Evolutionary conservation across 306 rosid species (phyloP), one percentile per base, ranked within the genome.

Genomic region (Styphnolobium japonicum): DNA sequence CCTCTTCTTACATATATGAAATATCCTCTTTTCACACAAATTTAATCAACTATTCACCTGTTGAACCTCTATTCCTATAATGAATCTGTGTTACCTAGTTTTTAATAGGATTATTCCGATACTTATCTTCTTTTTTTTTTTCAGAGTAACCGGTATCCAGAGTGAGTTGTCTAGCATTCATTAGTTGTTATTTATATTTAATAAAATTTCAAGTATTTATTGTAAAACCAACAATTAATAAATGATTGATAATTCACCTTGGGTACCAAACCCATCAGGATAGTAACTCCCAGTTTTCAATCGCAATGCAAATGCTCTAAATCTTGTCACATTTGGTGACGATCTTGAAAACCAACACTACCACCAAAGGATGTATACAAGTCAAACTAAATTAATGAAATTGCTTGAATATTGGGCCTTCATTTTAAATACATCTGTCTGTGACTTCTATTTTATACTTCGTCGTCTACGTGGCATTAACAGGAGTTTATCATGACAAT

Each of bases 401-500:
- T 53, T 22, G 10, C 22, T 18, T 71, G 40, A 68, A 33, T 3
- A 36, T 69, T 36, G 11, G 10, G 6, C 34, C 12, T 0, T 16
- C 0, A 10, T 7, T 27, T 16, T 31, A 21, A 39, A 37, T 64
- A 21, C 3, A 49, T 65, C 0, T 66, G 7, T 31, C 21, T 19
- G 23, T 49, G 40, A 46, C 62, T 69, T 82, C 11, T 31, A 48
- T 19, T n/a, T 22, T 55, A 39, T 5, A 31, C 21, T 81, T 87
- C 21, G 45, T 86, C 21, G 80, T 67, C 60, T 85, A 81, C 84
- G 69, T 79, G 89, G 76, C 78, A 87, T 87, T 31, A 15, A 25
- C 5, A 15, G 10, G 37, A 66, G 2, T 18, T 12, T 63, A 34
- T 65, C 31, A n/a, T 79, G 21, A 71, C 31, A 36, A 46, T 43